Conservation (phyloP, 345 rosid species). For the Moricandia moricandioides region DNA sequence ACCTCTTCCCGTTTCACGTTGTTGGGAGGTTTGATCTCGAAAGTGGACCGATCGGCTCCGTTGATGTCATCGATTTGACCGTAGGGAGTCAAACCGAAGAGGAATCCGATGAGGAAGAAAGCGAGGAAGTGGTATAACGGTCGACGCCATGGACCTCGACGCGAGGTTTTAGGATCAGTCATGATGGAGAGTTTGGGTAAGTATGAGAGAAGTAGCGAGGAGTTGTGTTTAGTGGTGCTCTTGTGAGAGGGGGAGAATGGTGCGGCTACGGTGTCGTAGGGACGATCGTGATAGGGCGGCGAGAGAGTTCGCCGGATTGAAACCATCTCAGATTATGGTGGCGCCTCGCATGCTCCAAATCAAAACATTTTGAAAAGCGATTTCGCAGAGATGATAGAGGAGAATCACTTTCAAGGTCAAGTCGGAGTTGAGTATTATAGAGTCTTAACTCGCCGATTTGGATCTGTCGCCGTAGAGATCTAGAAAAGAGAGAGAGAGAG, state of each 20-base stretch:
- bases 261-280: slow-evolving; percentile 49
- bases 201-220: slow-evolving; percentile 37
- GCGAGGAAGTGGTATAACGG: slow-evolving; percentile 56
- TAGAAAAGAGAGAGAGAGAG: background rate
- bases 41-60: slow-evolving; percentile 47
- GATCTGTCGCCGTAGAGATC: slow-evolving; percentile 35
- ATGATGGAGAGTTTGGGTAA: slow-evolving; percentile 35
- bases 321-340: slow-evolving; percentile 48
- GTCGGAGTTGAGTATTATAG: background rate
- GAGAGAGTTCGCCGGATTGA: slow-evolving; percentile 91
- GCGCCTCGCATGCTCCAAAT: slow-evolving; percentile 6
- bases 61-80: slow-evolving; percentile 52
- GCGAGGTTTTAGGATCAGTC: slow-evolving; percentile 40
- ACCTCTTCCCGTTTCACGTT: slow-evolving; percentile 30
- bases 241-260: slow-evolving; percentile 33
- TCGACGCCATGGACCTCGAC: slow-evolving; percentile 55
- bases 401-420: background rate
- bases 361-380: background rate
- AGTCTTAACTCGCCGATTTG: slow-evolving; percentile 13
- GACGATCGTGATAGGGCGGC: slow-evolving; percentile 62
- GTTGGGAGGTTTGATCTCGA: slow-evolving; percentile 62
- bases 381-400: background rate
- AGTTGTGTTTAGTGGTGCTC: slow-evolving; percentile 38
- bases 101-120: slow-evolving; percentile 63
- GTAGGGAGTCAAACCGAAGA: slow-evolving; percentile 62